phyloP scores from a whole-genome alignment of 2,329 filamentous ascomycete species.

The Clonostachys chloroleuca region DNA sequence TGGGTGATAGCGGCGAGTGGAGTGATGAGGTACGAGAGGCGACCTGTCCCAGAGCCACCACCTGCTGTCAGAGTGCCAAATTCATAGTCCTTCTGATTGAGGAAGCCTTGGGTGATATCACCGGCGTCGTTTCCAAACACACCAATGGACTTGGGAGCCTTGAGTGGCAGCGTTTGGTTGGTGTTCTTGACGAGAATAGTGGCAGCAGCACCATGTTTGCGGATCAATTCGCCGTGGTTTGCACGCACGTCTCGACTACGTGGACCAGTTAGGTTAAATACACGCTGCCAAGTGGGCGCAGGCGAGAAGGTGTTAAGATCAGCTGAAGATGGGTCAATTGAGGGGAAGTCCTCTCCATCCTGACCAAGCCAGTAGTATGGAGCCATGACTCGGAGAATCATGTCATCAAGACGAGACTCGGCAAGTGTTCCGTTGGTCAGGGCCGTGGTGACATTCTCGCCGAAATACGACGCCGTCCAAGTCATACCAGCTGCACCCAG shows the following conservation, averaged over 20 bases:
- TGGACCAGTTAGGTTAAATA: constrained; percentile 41
- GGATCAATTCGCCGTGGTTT: constrained; percentile 49
- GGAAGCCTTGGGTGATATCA: constrained; percentile 58
- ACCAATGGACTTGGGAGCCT: constrained; percentile 51
- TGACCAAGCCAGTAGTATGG: constrained; percentile 46
- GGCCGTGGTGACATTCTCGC: constrained; percentile 35
- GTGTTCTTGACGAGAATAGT: constrained; percentile 72
- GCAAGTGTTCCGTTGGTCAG: constrained; percentile 42
- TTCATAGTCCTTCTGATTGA: constrained; percentile 61
- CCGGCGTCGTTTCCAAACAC: constrained; percentile 46
- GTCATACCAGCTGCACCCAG: constrained; percentile 21
- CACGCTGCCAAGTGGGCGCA: constrained; percentile 34
- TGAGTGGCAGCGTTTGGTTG: constrained; percentile 54
- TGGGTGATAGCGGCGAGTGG: constrained; percentile 33
- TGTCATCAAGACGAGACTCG: constrained; percentile 35
- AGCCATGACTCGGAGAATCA: constrained; percentile 49
- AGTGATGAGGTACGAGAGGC: constrained; percentile 27
- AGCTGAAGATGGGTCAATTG: constrained; percentile 35
- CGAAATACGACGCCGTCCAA: constrained; percentile 28
- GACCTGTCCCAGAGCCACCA: constrained; percentile 43
- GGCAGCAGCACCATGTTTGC: constrained; percentile 50
- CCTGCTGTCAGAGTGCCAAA: constrained; percentile 52
- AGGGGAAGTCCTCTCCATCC: constrained; percentile 34
- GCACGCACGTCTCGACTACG: constrained; percentile 45
- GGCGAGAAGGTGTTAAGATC: constrained; percentile 46